Evolutionary conservation across 768 basidiomycete genomes (phyloP).

Genomic region (Boletus coccyginus): DNA sequence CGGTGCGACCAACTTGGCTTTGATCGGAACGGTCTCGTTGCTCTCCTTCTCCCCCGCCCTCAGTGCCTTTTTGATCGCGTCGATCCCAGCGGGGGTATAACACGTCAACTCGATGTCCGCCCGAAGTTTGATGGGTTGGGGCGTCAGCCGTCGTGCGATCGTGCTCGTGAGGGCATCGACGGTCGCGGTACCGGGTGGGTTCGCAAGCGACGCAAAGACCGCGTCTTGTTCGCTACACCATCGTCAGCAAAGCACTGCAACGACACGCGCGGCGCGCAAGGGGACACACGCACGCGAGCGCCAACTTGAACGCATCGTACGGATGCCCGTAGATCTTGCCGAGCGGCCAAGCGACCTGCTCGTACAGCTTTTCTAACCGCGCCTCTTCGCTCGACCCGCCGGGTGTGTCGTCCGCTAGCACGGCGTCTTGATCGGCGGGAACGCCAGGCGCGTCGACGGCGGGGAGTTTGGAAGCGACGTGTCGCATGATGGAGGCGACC

Average conservation of each 20-base stretch:
- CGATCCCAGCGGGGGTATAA: slow-evolving; percentile 93
- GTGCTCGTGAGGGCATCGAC: slow-evolving; percentile 67
- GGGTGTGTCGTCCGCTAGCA: slow-evolving; percentile 18
- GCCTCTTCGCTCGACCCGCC: slow-evolving; percentile 64
- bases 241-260: no score
- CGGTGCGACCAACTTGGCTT: slow-evolving; percentile 94
- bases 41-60: slow-evolving; percentile 85
- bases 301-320: slow-evolving; percentile 96
- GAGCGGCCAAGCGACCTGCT: slow-evolving; percentile 90
- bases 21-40: slow-evolving; percentile 90
- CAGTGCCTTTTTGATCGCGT: slow-evolving; percentile 92
- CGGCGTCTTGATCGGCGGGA: slow-evolving; percentile 25
- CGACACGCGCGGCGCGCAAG: no score
- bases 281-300: slow-evolving; percentile 71
- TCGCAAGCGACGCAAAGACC: slow-evolving; percentile 72
- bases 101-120: slow-evolving; percentile 98
- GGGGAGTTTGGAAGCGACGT: slow-evolving; percentile 82
- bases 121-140: slow-evolving; percentile 97
- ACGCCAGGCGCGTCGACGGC: slow-evolving; percentile 35
- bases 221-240: slow-evolving; percentile 61
- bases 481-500: slow-evolving; percentile 89
- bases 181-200: slow-evolving; percentile 55
- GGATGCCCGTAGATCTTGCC: slow-evolving; percentile 91
- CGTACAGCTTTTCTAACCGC: slow-evolving; percentile 82
- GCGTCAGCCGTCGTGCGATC: slow-evolving; percentile 92